Evolutionary conservation across 2,329 filamentous ascomycete genomes (phyloP).

Genomic region (Falciphora oryzae): DNA sequence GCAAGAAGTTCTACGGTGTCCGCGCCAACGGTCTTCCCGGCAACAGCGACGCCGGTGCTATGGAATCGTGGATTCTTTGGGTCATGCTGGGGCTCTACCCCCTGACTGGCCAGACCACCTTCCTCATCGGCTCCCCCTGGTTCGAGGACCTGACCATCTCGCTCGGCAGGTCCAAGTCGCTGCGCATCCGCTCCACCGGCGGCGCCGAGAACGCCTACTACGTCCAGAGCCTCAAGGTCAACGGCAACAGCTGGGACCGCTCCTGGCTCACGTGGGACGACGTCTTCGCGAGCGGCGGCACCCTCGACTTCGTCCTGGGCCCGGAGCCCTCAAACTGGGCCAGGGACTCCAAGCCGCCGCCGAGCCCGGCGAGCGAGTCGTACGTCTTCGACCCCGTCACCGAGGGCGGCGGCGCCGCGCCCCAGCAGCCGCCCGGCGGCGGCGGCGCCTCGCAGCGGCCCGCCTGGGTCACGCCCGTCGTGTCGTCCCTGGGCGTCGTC

Average conservation of each 20-base stretch:
- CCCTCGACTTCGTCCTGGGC: conserved; percentile 60
- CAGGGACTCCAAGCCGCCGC: conserved; percentile 51
- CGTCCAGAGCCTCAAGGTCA: conserved; percentile 61
- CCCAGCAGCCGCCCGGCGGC: not conserved
- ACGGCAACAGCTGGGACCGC: conserved; percentile 56
- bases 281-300: conserved; percentile 58
- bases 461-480: conserved; percentile 5
- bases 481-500: not conserved
- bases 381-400: not conserved
- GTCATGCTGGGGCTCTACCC: conserved; percentile 65
- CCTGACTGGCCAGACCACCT: conserved; percentile 62
- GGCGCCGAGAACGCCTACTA: conserved; percentile 45
- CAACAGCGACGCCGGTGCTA: conserved; percentile 66
- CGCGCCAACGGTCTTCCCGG: conserved; percentile 56
- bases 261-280: conserved; percentile 63
- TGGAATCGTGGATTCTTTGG: conserved; percentile 67
- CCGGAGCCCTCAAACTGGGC: conserved; percentile 47
- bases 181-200: conserved; percentile 49
- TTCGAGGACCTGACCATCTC: conserved; percentile 53
- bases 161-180: conserved; percentile 46
- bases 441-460: no score
- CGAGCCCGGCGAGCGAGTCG: conserved; percentile 42
- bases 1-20: conserved; percentile 53
- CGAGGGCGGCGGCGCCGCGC: not conserved
- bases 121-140: conserved; percentile 60